phyloP scores from a whole-genome alignment of 495 filamentous ascomycete species.

The Penicillium flavigenum region DNA sequence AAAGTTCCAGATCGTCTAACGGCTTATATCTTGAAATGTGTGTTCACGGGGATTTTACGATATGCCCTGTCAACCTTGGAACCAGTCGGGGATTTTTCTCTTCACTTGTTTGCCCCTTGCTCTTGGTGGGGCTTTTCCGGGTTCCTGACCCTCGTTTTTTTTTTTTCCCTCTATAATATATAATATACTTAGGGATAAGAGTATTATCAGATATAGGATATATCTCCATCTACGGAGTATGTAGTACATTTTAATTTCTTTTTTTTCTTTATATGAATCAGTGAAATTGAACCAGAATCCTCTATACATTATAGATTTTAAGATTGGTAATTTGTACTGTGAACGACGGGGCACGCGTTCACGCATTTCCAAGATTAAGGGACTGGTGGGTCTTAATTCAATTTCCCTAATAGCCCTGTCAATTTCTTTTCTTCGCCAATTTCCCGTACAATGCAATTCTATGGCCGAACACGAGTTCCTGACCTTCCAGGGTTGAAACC shows the following conservation, averaged over 20 bases:
- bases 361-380: conserved; percentile 25
- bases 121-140: conserved; percentile 7
- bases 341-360: conserved; percentile 14
- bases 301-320: not conserved
- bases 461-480: not conserved
- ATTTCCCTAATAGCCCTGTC: not conserved
- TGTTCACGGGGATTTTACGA: conserved; percentile 1
- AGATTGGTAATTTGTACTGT: conserved; percentile 2
- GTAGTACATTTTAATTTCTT: not conserved
- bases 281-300: not conserved
- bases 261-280: not conserved
- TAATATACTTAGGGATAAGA: too few relatives aligned
- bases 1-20: conserved; percentile 28
- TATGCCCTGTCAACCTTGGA: not conserved
- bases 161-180: not conserved
- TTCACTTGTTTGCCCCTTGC: not conserved
- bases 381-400: conserved; percentile 18
- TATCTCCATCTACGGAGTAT: too few relatives aligned
- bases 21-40: conserved; percentile 10
- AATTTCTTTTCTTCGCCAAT: too few relatives aligned
- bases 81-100: conserved; percentile 34
- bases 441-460: too few relatives aligned
- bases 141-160: conserved; percentile 2
- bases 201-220: too few relatives aligned
- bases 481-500: too few relatives aligned